Percentiles rank a stretch among this genome's conserved stretches.
phyloP scores from a whole-genome alignment of 2,329 filamentous ascomycete species.

The Talaromyces islandicus region DNA sequence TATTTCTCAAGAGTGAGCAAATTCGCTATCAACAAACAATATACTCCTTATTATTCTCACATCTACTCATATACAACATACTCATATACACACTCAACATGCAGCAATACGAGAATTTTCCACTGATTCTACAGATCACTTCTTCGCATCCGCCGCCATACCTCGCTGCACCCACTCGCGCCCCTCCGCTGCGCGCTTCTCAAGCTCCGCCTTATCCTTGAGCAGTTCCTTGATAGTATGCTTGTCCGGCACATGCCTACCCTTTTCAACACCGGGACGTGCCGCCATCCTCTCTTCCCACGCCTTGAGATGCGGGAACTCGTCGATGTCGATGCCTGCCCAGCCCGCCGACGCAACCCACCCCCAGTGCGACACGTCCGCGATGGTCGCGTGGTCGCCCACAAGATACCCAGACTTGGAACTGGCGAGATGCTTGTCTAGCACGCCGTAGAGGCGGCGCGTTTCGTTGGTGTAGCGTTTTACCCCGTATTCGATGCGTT shows the following conservation, averaged over 20 bases:
- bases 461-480: conserved; percentile 79
- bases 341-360: conserved; percentile 62
- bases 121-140: conserved; percentile 17
- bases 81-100: neutral
- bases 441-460: conserved; percentile 69
- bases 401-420: conserved; percentile 48
- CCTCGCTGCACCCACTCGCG: conserved; percentile 59
- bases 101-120: neutral
- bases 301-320: conserved; percentile 68
- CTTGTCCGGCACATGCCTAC: conserved; percentile 62
- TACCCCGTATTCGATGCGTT: conserved; percentile 76
- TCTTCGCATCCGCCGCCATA: conserved; percentile 62
- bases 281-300: conserved; percentile 69
- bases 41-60: neutral
- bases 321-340: conserved; percentile 61
- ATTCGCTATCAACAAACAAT: too few species aligned
- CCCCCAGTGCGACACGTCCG: conserved; percentile 75
- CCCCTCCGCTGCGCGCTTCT: conserved; percentile 47
- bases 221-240: conserved; percentile 57
- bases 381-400: conserved; percentile 44
- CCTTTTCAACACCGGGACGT: conserved; percentile 68
- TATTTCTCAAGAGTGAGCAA: neutral
- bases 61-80: neutral
- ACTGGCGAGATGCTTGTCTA: conserved; percentile 62
- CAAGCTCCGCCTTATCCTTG: conserved; percentile 51